phyloP scores from a whole-genome alignment of 176 grass and related monocot genomes.

The Cenchrus americanus region DNA sequence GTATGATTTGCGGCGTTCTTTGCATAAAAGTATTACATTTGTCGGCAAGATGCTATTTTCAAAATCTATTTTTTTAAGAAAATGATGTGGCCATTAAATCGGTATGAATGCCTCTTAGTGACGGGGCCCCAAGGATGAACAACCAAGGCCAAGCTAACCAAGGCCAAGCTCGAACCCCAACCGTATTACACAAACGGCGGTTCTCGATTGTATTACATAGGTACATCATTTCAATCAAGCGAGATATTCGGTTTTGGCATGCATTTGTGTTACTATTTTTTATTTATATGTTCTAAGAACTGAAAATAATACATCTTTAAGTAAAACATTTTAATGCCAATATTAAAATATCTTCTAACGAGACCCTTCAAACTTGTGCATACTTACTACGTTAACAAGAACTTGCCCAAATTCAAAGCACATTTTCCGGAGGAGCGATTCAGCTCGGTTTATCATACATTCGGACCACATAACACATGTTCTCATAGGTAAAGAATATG shows the following conservation, averaged over 20 bases:
- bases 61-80: background rate
- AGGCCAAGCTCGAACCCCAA: background rate
- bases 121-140: background rate
- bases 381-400: background rate
- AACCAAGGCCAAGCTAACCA: too few relatives aligned
- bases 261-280: background rate
- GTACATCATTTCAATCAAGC: background rate
- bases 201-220: background rate
- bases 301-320: background rate
- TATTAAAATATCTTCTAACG: background rate
- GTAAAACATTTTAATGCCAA: background rate
- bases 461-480: background rate
- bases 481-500: background rate
- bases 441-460: background rate
- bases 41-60: background rate
- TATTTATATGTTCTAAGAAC: background rate
- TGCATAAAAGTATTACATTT: conserved; percentile 45
- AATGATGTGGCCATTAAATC: background rate
- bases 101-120: background rate
- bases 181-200: background rate
- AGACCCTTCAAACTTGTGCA: background rate
- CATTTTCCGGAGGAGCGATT: background rate
- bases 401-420: background rate
- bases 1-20: too few relatives aligned
- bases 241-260: background rate